These are phyloP conservation scores for Trichoderma polysporum DNA, from an alignment of 2,329 filamentous ascomycete genomes.

Conservation along the genomic window DNA sequence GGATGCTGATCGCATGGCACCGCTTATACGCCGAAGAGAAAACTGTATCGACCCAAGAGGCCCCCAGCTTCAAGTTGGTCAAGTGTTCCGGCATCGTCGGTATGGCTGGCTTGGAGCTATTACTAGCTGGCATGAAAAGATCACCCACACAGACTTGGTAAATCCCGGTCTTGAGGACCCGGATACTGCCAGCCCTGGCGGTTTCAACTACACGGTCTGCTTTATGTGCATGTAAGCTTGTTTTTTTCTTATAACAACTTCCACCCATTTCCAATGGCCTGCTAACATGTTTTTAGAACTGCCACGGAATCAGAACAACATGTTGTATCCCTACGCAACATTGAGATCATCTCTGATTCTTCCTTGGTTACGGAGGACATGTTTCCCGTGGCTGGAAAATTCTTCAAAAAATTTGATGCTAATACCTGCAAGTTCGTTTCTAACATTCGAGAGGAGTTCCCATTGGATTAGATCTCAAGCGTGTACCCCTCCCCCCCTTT, in stretches of 20 bases:
- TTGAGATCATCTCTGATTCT: conserved; percentile 57
- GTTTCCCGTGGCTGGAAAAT: conserved; percentile 72
- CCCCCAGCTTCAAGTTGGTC: conserved; percentile 66
- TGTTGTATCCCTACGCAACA: conserved; percentile 67
- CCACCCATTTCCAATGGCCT: rapidly evolving
- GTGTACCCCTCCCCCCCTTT: not conserved
- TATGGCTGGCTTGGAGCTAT: conserved; percentile 81
- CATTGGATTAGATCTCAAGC: conserved; percentile 66
- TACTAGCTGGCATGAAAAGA: conserved; percentile 75
- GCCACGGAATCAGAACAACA: conserved; percentile 37
- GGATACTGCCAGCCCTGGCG: not conserved
- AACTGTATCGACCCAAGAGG: conserved; percentile 22
- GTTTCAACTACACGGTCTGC: conserved; percentile 59
- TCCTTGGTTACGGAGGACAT: conserved; percentile 55
- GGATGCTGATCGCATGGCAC: conserved; percentile 45
- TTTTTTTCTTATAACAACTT: not conserved
- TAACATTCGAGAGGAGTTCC: conserved; percentile 77
- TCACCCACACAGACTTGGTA: conserved; percentile 22
- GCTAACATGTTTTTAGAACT: conserved; percentile 27
- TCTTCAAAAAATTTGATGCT: conserved; percentile 83
- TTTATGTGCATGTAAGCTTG: conserved; percentile 72
- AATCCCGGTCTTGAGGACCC: not conserved
- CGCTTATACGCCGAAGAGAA: conserved; percentile 35
- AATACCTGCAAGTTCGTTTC: conserved; percentile 71
- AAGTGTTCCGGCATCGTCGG: conserved; percentile 78